phyloP scores from a whole-genome alignment of 2,329 filamentous ascomycete species.

The Beauveria bassiana region DNA sequence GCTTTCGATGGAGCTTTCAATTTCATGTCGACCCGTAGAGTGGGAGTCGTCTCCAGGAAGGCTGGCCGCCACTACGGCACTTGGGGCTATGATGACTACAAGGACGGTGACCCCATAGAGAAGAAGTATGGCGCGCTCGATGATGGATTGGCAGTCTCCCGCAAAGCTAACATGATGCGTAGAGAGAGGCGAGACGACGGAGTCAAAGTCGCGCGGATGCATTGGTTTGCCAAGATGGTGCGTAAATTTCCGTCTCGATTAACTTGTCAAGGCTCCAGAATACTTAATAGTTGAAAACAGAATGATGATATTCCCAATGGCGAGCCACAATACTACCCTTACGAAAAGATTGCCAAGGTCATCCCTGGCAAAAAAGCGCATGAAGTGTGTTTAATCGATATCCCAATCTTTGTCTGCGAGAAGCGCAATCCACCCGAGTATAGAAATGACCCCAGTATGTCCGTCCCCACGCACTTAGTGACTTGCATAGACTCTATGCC shows the following conservation, averaged over 20 bases:
- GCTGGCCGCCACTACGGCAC: slow-evolving; percentile 2
- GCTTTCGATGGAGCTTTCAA: neutral
- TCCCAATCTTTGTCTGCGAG: neutral
- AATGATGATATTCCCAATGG: neutral
- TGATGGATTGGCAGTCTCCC: neutral
- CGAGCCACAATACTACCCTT: neutral
- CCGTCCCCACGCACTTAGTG: neutral
- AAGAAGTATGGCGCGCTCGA: neutral
- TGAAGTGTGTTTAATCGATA: neutral
- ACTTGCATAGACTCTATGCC: neutral
- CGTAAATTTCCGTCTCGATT: neutral
- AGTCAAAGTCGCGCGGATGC: neutral
- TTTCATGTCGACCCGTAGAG: neutral
- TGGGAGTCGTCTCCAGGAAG: neutral
- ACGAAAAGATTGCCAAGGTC: neutral
- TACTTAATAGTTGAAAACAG: neutral
- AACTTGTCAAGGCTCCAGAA: neutral
- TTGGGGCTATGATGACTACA: neutral
- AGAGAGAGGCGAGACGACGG: neutral
- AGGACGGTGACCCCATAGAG: neutral
- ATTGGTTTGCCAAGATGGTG: slow-evolving; percentile 5
- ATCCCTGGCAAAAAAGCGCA: neutral
- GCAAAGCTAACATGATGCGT: neutral
- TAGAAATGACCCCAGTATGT: neutral
- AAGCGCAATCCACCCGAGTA: neutral